Percentiles rank a stretch among this genome's conserved stretches.
phyloP scores from a whole-genome alignment of 2,329 filamentous ascomycete species.

The Pseudopithomyces chartarum region DNA sequence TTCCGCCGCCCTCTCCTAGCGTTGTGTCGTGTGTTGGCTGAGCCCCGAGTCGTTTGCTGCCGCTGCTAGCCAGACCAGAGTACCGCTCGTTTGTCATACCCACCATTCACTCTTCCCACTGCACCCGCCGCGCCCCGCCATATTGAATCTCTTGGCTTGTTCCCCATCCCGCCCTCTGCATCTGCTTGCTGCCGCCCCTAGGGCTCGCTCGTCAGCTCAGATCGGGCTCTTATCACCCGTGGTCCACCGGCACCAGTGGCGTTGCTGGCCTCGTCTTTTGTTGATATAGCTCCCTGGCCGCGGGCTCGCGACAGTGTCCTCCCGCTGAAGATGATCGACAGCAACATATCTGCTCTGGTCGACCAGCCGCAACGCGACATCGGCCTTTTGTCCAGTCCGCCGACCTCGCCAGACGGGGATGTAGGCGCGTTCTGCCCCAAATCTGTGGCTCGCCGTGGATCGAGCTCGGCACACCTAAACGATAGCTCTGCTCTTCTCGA shows the following conservation, averaged over 20 bases:
- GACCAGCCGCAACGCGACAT: conserved; percentile 10
- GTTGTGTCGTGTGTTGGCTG: neutral
- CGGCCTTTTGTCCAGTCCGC: conserved; percentile 7
- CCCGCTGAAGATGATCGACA: conserved; percentile 11
- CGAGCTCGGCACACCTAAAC: conserved; percentile 10
- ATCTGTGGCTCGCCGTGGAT: conserved; percentile 11
- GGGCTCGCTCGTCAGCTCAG: neutral
- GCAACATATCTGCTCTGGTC: conserved; percentile 1
- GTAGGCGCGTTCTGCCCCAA: conserved; percentile 12
- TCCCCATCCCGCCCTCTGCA: conserved; percentile 10
- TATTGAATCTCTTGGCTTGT: conserved; percentile 1
- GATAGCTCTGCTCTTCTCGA: conserved; percentile 30
- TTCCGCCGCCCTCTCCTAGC: neutral
- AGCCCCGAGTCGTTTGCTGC: neutral
- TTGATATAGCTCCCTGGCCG: conserved; percentile 4
- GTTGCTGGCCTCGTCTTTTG: conserved; percentile 4
- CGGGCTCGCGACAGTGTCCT: neutral
- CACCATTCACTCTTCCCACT: conserved; percentile 2
- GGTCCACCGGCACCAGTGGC: neutral
- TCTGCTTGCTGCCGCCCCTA: neutral
- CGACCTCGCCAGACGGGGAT: conserved; percentile 16
- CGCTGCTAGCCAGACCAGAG: neutral
- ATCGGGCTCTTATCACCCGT: neutral
- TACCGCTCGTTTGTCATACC: conserved; percentile 6
- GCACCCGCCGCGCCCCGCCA: conserved; percentile 12